Conservation (phyloP, 2,329 filamentous ascomycete genomes). For the Aspergillus pseudoglaucus region DNA sequence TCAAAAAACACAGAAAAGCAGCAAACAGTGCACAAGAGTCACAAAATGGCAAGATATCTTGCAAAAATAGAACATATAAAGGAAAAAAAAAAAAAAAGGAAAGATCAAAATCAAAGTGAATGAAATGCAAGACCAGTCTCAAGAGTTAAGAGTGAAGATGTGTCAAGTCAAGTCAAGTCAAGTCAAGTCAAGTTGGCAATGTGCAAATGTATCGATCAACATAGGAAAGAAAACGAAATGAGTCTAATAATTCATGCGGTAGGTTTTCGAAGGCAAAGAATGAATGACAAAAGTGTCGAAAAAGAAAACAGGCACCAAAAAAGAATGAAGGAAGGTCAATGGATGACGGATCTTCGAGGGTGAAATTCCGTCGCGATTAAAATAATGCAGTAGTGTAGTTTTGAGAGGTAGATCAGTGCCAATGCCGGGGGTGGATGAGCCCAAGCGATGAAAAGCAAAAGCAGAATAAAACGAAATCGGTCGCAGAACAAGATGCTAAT, state of each 20-base stretch:
- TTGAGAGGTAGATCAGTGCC: neutral
- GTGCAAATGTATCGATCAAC: conserved; percentile 8
- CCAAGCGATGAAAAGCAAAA: conserved; percentile 1
- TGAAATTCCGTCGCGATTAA: neutral
- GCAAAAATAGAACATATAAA: neutral
- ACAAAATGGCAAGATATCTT: conserved; percentile 2
- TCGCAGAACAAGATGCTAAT: conserved; percentile 6
- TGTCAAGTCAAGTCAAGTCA: neutral
- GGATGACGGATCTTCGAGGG: conserved; percentile 1
- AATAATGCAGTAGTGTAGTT: conserved; percentile 4
- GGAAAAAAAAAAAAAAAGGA: conserved; percentile 2
- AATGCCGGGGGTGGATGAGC: neutral
- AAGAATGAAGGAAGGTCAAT: conserved; percentile 9
- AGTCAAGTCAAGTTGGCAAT: conserved; percentile 7
- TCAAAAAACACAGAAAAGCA: conserved; percentile 7
- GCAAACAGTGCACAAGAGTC: conserved; percentile 2
- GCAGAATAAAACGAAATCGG: neutral
- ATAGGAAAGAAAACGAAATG: conserved; percentile 14
- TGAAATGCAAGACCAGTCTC: conserved; percentile 8
- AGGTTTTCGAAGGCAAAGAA: conserved; percentile 11
- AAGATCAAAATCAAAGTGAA: conserved; percentile 11
- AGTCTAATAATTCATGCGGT: conserved; percentile 10
- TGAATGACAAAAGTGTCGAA: conserved; percentile 7
- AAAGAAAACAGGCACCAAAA: conserved; percentile 5
- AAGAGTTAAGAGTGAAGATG: neutral